A percentile compares a stretch with the other conserved stretches of the same genome.
These are phyloP conservation scores for Yarrowia sp. DNA, from an alignment of 805 yeast species.

Conservation along the genomic window DNA sequence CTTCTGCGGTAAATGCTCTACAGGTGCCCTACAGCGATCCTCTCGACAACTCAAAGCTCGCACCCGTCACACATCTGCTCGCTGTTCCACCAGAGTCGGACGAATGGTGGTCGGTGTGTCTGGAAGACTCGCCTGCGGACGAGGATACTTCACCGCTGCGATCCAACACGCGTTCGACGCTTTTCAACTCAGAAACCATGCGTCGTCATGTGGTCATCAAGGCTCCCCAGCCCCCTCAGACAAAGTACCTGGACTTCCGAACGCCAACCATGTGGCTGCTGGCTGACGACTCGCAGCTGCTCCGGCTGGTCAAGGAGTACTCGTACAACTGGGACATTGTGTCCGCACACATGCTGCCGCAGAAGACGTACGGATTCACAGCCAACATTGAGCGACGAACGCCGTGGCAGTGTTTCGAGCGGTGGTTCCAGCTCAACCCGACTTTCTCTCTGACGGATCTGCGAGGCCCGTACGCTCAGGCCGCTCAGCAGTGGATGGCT, in stretches of 20 bases:
- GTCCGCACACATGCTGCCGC: constrained; percentile 70
- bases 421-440: constrained; percentile 90
- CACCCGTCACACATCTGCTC: constrained; percentile 39
- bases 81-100: constrained; percentile 34
- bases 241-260: constrained; percentile 73
- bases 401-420: constrained; percentile 98
- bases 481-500: constrained; percentile 88
- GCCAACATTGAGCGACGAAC: constrained; percentile 93
- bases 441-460: constrained; percentile 81
- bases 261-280: constrained; percentile 97
- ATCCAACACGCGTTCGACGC: constrained; percentile 8
- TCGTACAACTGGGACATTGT: constrained; percentile 92
- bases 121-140: constrained; percentile 29
- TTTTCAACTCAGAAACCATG: constrained; percentile 31
- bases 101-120: constrained; percentile 38
- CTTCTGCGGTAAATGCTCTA: constrained; percentile 26
- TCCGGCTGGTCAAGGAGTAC: constrained; percentile 78
- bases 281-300: constrained; percentile 79
- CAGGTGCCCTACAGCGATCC: constrained; percentile 31
- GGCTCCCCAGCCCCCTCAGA: constrained; percentile 90
- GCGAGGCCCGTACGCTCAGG: constrained; percentile 79
- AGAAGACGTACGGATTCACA: constrained; percentile 65
- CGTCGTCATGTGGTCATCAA: constrained; percentile 45
- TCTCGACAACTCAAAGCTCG: constrained; percentile 34
- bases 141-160: neutral